Evolutionary conservation across 1,284 basidiomycete genomes (phyloP).

Genomic region (Golubevia pallescens): DNA sequence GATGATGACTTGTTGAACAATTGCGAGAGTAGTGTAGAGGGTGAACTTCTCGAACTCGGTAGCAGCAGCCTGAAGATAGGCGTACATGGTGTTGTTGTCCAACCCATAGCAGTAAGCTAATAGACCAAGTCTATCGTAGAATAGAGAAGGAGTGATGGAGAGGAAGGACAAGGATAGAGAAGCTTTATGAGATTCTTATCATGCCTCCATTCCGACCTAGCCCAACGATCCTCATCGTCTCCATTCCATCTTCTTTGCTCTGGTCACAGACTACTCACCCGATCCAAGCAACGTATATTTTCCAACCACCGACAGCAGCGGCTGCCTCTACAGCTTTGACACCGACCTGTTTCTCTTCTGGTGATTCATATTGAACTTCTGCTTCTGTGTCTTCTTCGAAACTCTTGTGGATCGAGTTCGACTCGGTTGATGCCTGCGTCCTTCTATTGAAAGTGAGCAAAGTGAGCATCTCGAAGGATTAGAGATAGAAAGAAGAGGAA

Average conservation of each 20-base stretch:
- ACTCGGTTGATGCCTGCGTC: too few species aligned
- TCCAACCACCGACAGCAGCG: slow-evolving; percentile 34
- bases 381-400: too few species aligned
- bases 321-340: slow-evolving; percentile 44
- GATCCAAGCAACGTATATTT: slow-evolving; percentile 39
- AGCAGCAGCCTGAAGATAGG: slow-evolving; percentile 28
- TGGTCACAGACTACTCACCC: slow-evolving; percentile 4
- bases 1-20: slow-evolving; percentile 51
- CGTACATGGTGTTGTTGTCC: slow-evolving; percentile 51
- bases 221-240: neutral
- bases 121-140: slow-evolving; percentile 29
- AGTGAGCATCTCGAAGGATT: too few species aligned
- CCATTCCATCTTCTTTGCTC: too few species aligned
- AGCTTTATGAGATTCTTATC: neutral
- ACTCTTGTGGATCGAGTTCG: too few species aligned
- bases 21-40: slow-evolving; percentile 31
- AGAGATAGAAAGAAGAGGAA: too few species aligned
- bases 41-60: slow-evolving; percentile 19
- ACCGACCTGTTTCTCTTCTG: slow-evolving; percentile 35
- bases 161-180: neutral
- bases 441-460: too few species aligned
- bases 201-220: neutral
- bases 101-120: slow-evolving; percentile 42
- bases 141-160: neutral
- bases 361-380: too few species aligned